Conservation (phyloP, 805 yeast genomes). For the Wickerhamiella parazyma region DNA sequence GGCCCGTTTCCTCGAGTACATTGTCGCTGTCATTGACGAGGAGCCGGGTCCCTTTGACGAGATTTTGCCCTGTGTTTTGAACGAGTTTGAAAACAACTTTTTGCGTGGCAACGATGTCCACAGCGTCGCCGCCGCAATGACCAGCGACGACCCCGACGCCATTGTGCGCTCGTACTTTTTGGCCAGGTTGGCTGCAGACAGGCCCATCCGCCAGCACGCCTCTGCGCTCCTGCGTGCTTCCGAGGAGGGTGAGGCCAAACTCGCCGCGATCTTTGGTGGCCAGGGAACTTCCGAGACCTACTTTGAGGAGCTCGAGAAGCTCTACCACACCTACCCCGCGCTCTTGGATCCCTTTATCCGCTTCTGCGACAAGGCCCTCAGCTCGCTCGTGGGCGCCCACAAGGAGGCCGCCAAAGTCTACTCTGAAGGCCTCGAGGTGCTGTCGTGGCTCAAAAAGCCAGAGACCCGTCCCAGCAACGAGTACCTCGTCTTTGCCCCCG, state of each 20-base stretch:
- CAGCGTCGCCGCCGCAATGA: slow-evolving; percentile 62
- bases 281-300: slow-evolving; percentile 98
- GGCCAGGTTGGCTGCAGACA: slow-evolving; percentile 38
- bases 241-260: slow-evolving; percentile 40
- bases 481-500: slow-evolving; percentile 80
- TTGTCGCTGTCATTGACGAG: slow-evolving; percentile 25
- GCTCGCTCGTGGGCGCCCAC: slow-evolving; percentile 52
- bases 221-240: slow-evolving; percentile 55
- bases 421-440: slow-evolving; percentile 84
- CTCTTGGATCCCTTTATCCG: slow-evolving; percentile 58
- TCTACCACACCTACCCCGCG: slow-evolving; percentile 64
- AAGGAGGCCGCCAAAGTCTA: slow-evolving; percentile 73
- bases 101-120: slow-evolving; percentile 72
- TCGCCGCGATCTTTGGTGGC: slow-evolving; percentile 91
- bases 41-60: slow-evolving; percentile 47
- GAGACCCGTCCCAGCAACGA: slow-evolving; percentile 81
- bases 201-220: slow-evolving; percentile 37
- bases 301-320: slow-evolving; percentile 86
- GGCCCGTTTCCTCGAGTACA: slow-evolving; percentile 62
- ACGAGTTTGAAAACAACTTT: slow-evolving; percentile 76
- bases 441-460: slow-evolving; percentile 76
- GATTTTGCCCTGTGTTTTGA: slow-evolving; percentile 53
- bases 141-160: slow-evolving; percentile 52
- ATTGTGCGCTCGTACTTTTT: slow-evolving; percentile 68
- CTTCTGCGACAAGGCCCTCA: slow-evolving; percentile 55